Percentiles rank a stretch among this genome's conserved stretches.
Conservation (phyloP, 257 asterid genomes). For the Solanum sparsipilum region DNA sequence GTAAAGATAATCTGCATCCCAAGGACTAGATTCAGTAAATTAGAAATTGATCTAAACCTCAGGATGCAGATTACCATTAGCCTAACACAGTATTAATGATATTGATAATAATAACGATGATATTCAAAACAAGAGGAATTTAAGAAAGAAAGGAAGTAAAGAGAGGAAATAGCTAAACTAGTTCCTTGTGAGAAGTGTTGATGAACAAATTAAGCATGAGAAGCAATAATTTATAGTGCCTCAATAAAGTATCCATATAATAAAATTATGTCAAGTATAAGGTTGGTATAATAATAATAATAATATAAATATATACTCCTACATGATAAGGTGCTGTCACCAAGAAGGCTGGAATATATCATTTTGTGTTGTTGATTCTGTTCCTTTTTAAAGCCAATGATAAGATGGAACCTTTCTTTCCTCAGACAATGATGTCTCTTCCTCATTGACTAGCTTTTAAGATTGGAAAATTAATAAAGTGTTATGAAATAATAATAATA, state of each 20-base stretch:
- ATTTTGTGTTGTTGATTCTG: conserved; percentile 18
- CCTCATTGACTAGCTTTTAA: not conserved
- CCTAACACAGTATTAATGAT: conserved; percentile 19
- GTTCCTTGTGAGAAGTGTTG: conserved; percentile 6
- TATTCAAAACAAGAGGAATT: not conserved
- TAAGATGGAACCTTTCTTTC: conserved; percentile 24
- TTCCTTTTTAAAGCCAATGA: conserved; percentile 31
- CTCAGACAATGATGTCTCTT: conserved; percentile 13
- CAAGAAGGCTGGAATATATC: conserved; percentile 10
- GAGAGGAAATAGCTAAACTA: not conserved
- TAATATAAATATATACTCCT: not conserved
- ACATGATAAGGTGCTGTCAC: conserved; percentile 25
- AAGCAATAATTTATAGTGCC: conserved; percentile 28
- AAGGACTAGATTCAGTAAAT: conserved; percentile 21
- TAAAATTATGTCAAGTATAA: not conserved
- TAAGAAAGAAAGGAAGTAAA: not conserved
- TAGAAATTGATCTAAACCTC: conserved; percentile 39
- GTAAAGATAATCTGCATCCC: conserved; percentile 44
- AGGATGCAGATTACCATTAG: conserved; percentile 74
- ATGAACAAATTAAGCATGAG: conserved; percentile 16
- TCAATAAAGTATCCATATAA: not conserved
- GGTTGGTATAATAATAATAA: not conserved
- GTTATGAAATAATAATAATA: not conserved
- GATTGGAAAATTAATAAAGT: not conserved
- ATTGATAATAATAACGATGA: not conserved